A percentile compares a stretch with the other conserved stretches of the same genome.
Conservation (phyloP, 768 basidiomycete genomes). For the Candolleomyces efflorescens region DNA sequence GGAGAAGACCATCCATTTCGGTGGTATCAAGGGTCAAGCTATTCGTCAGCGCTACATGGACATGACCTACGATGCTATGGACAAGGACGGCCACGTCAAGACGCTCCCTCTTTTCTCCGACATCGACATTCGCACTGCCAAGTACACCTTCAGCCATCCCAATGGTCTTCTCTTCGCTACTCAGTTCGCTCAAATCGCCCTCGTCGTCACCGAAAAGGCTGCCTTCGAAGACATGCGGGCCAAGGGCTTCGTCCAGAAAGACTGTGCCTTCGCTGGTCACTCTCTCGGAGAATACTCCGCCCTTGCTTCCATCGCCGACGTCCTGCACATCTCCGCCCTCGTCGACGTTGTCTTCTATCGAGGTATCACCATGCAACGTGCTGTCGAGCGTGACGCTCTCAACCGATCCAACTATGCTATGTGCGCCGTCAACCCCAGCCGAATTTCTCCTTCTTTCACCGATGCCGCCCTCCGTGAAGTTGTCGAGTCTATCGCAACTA, state of each 20-base stretch:
- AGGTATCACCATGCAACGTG: conserved; percentile 99
- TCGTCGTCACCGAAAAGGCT: conserved; percentile 97
- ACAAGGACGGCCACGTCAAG: conserved; percentile 94
- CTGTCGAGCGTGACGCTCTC: conserved; percentile 90
- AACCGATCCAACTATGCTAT: conserved; percentile 97
- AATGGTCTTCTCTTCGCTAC: conserved; percentile 95
- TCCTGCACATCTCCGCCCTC: conserved; percentile 89
- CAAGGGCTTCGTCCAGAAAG: conserved; percentile 90
- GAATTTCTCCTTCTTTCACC: conserved; percentile 91
- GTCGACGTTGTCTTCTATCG: conserved; percentile 99
- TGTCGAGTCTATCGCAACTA: conserved; percentile 81
- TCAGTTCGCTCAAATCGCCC: conserved; percentile 97
- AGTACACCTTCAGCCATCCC: conserved; percentile 98
- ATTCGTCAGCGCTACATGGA: conserved; percentile 99
- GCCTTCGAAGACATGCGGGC: conserved; percentile 98
- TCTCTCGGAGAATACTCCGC: conserved; percentile 99
- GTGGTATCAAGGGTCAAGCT: conserved; percentile 97
- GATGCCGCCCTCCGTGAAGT: conserved; percentile 96
- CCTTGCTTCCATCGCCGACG: conserved; percentile 95
- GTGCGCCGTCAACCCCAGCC: conserved; percentile 98
- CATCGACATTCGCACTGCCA: conserved; percentile 90
- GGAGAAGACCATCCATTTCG: conserved; percentile 97
- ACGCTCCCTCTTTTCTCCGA: conserved; percentile 95
- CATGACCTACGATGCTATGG: conserved; percentile 96
- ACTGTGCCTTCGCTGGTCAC: conserved; percentile 95